Evolutionary conservation across 2,329 filamentous ascomycete genomes (phyloP), one percentile per base, ranked within the genome.

Genomic region (Penicillium sp.): DNA sequence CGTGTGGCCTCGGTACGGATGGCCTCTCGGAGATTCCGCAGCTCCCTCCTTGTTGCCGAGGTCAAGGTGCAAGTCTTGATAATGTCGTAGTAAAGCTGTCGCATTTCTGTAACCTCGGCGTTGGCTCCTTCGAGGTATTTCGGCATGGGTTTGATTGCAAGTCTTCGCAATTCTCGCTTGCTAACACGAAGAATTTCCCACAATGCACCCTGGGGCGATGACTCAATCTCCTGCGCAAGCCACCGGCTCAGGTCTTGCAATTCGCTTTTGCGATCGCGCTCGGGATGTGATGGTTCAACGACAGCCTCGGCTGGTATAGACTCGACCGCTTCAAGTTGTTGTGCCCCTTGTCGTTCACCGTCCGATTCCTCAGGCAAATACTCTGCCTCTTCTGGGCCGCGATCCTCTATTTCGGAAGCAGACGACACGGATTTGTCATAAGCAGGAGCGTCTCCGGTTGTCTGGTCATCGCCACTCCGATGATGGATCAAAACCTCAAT

Each of bases 81-180:
- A 14, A 53, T 42, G 43, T 62, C 48, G 13, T 30, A 57, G 49
- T 62, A 62, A 19, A 60, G 48, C 11, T 53, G 51, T 10, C 53
- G 57, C 33, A 59, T 46, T 22, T 59, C 53, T 2, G 40, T 38
- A 22, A 62, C 26, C 13, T 56, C n/a, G 6, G 26, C n/a, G 22
- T 35, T 28, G n/a, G 54, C 22, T 26, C 38, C 53, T 19, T n/a
- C 16, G 7, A 62, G 30, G 30, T 45, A 54, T 7, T 53, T 49
- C 6, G 60, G 60, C 4, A 40, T 59, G 22, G 53, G 60, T n/a
- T 25, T 22, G 25, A 13, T 3, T 14, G 42, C 53, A 25, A 53
- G 38, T 7, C 16, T 19, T 46, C 58, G 55, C 38, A 62, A 37
- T 1, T 4, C 7, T 38, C 37, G 57, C 14, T 28, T 28, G n/a